Percentiles rank a stretch among this genome's conserved stretches.
Evolutionary conservation across 768 basidiomycete species (phyloP).

Genomic region (Amyloporia xantha): DNA sequence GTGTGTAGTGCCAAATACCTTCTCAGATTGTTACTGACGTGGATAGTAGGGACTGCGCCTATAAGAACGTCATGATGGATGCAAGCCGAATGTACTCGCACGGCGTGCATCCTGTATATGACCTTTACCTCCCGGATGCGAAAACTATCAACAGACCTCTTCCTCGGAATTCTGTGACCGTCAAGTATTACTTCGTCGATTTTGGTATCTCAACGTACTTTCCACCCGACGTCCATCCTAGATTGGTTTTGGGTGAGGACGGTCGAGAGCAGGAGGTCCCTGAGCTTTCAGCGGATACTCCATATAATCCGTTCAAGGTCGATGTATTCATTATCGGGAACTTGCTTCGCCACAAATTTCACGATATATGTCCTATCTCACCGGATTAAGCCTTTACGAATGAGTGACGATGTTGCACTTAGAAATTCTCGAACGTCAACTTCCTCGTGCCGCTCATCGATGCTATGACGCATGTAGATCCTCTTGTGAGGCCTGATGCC

Average conservation of each 20-base stretch:
- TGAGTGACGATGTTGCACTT: neutral
- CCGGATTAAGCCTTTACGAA: neutral
- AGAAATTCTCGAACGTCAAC: constrained; percentile 6
- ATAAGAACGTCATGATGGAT: constrained; percentile 18
- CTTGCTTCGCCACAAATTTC: constrained; percentile 17
- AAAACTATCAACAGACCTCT: neutral
- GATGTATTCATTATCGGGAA: constrained; percentile 25
- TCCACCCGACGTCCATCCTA: constrained; percentile 1
- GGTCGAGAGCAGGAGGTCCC: constrained; percentile 17
- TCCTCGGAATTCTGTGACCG: neutral
- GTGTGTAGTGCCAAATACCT: constrained; percentile 1
- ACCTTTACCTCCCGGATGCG: neutral
- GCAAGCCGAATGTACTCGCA: constrained; percentile 11
- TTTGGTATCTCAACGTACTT: constrained; percentile 9
- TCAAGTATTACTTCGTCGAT: constrained; percentile 14
- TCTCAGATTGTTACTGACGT: neutral
- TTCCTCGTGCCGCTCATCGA: constrained; percentile 11
- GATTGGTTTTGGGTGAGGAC: constrained; percentile 6
- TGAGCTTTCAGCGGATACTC: constrained; percentile 15
- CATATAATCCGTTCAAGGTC: constrained; percentile 25
- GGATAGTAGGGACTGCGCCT: constrained; percentile 15
- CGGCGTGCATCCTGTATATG: constrained; percentile 15
- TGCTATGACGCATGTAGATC: constrained; percentile 8
- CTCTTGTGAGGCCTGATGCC: constrained; percentile 3
- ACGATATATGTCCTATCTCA: constrained; percentile 6